phyloP scores from a whole-genome alignment of 306 rosid genomes.

The Malus orientalis region DNA sequence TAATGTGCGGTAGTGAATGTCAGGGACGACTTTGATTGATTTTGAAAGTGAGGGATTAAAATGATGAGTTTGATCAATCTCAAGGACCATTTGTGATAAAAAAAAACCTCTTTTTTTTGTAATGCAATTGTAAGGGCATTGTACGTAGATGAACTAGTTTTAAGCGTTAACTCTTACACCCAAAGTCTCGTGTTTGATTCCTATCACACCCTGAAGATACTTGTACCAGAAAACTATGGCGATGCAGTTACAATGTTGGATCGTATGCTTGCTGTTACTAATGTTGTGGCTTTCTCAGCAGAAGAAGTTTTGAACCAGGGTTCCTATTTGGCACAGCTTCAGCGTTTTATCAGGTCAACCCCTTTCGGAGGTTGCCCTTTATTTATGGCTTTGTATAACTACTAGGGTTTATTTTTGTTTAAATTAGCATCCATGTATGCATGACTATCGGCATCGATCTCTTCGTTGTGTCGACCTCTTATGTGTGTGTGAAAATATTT shows the following conservation, averaged over 20 bases:
- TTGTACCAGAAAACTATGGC: not conserved
- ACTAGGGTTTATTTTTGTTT: not conserved
- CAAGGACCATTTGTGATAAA: too few relatives aligned
- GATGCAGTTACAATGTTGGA: not conserved
- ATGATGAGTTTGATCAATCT: too few relatives aligned
- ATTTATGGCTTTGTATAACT: not conserved
- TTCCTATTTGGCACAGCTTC: conserved; percentile 48
- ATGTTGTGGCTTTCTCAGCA: conserved; percentile 16
- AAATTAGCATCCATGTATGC: not conserved
- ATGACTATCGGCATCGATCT: not conserved
- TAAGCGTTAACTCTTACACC: too few relatives aligned
- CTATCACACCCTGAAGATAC: too few relatives aligned
- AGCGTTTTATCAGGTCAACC: conserved; percentile 28
- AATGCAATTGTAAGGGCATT: too few relatives aligned
- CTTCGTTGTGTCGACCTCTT: not conserved
- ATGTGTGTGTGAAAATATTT: not conserved
- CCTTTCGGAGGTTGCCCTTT: not conserved
- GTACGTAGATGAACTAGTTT: too few relatives aligned
- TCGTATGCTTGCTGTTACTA: not conserved
- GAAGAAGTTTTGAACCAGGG: conserved; percentile 27
- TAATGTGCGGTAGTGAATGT: too few relatives aligned
- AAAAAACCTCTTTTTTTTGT: too few relatives aligned
- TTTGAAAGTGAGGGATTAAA: too few relatives aligned
- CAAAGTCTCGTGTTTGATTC: too few relatives aligned
- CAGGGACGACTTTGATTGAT: too few relatives aligned